Conservation (phyloP, 495 filamentous ascomycete genomes). For the Parachaetomium inaequale region DNA sequence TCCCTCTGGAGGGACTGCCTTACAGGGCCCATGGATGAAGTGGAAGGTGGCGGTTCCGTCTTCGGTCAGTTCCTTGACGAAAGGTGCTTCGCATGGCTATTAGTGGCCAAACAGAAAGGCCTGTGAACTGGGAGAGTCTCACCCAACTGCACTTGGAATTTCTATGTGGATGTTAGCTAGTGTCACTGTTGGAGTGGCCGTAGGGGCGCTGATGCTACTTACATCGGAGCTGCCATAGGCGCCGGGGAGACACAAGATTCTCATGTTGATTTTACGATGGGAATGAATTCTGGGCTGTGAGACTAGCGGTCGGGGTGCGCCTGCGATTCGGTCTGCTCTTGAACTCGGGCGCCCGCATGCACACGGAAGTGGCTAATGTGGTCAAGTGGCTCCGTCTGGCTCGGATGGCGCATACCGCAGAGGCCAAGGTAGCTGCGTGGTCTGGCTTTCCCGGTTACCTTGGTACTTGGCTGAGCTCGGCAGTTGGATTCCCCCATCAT, state of each 20-base stretch:
- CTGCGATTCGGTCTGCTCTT: neutral
- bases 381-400: neutral
- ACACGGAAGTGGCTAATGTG: neutral
- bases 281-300: neutral
- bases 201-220: conserved; percentile 25
- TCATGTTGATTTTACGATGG: conserved; percentile 29
- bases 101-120: neutral
- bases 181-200: neutral
- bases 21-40: conserved; percentile 47
- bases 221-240: conserved; percentile 53
- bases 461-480: neutral
- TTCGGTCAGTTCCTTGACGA: conserved; percentile 45
- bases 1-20: conserved; percentile 46
- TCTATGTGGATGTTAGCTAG: conserved; percentile 36
- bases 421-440: neutral
- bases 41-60: conserved; percentile 45
- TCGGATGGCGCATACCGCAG: neutral
- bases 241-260: conserved; percentile 43
- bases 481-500: neutral
- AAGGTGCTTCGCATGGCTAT: conserved; percentile 34
- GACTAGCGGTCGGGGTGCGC: neutral
- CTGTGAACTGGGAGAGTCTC: conserved; percentile 4
- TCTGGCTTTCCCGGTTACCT: neutral
- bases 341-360: neutral
- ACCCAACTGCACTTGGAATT: conserved; percentile 53